These are phyloP conservation scores for Sugiyamaella marilandica DNA, from an alignment of 805 yeast species.

Conservation along the genomic window DNA sequence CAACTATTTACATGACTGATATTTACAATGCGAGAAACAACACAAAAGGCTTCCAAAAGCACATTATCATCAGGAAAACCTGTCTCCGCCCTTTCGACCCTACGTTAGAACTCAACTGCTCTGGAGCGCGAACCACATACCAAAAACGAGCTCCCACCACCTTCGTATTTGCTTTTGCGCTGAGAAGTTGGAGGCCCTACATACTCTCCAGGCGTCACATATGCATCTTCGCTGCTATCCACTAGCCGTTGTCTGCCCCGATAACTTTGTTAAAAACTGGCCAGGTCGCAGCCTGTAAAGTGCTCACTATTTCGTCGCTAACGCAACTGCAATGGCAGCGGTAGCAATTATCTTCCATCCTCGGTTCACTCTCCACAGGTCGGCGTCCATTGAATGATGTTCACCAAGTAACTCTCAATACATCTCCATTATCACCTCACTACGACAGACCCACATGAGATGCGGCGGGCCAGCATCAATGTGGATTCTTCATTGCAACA, in stretches of 20 bases:
- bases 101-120: constrained; percentile 1
- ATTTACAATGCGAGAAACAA: not conserved
- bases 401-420: not conserved
- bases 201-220: constrained; percentile 31
- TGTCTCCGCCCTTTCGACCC: constrained; percentile 24
- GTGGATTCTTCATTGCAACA: not conserved
- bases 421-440: too few species aligned
- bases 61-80: constrained; percentile 3
- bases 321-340: constrained; percentile 25
- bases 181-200: constrained; percentile 27
- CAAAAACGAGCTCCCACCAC: constrained; percentile 34
- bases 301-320: constrained; percentile 26
- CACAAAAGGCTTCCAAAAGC: not conserved
- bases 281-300: constrained; percentile 15
- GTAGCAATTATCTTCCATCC: constrained; percentile 31
- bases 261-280: constrained; percentile 5
- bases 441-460: not conserved
- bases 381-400: constrained; percentile 8
- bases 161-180: constrained; percentile 34
- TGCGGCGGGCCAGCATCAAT: not conserved
- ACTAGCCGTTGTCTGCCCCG: constrained; percentile 7
- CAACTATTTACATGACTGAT: constrained; percentile 5
- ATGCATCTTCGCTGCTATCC: constrained; percentile 7
- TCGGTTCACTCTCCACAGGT: constrained; percentile 24
- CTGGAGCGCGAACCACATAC: constrained; percentile 15